These are phyloP conservation scores for Globisporangium polare DNA, from an alignment of 352 stramenopile genomes.

Conservation along the genomic window DNA sequence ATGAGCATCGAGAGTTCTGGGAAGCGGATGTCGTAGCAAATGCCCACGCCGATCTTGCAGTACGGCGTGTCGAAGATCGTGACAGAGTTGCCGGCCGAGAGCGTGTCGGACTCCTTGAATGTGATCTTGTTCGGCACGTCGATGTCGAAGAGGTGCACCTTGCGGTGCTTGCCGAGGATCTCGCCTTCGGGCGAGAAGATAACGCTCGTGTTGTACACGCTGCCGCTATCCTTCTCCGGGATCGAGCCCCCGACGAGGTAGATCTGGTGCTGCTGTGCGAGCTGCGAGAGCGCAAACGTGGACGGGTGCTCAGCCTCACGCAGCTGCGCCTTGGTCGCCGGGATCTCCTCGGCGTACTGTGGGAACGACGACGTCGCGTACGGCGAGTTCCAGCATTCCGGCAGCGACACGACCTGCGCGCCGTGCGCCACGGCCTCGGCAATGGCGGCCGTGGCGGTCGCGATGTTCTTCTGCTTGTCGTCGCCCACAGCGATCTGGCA, in stretches of 20 bases:
- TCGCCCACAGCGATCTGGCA: slow-evolving; percentile 94
- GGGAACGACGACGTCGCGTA: slow-evolving; percentile 98
- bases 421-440: slow-evolving; percentile 66
- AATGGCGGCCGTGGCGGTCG: slow-evolving; percentile 58
- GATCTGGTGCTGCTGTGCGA: slow-evolving; percentile 87
- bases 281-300: slow-evolving; percentile 83
- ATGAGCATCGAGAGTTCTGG: slow-evolving; percentile 97
- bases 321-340: slow-evolving; percentile 53
- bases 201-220: slow-evolving; percentile 99
- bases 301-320: slow-evolving; percentile 73
- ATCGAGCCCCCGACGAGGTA: slow-evolving; percentile 98
- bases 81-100: slow-evolving; percentile 90
- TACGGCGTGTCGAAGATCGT: slow-evolving; percentile 87
- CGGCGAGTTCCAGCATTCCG: slow-evolving; percentile 96
- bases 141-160: slow-evolving; percentile 99
- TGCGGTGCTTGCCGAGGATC: slow-evolving; percentile 98
- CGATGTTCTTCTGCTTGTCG: slow-evolving; percentile 85
- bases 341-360: slow-evolving; percentile 96
- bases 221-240: slow-evolving; percentile 84
- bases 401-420: slow-evolving; percentile 89
- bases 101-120: slow-evolving; percentile 99
- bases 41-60: slow-evolving; percentile 96
- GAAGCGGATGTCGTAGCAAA: slow-evolving; percentile 99
- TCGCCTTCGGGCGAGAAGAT: slow-evolving; percentile 92
- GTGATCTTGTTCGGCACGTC: slow-evolving; percentile 98